Evolutionary conservation across 768 basidiomycete genomes (phyloP), one percentile per base, ranked within the genome.

Genomic region (Phylloporus scabripes): DNA sequence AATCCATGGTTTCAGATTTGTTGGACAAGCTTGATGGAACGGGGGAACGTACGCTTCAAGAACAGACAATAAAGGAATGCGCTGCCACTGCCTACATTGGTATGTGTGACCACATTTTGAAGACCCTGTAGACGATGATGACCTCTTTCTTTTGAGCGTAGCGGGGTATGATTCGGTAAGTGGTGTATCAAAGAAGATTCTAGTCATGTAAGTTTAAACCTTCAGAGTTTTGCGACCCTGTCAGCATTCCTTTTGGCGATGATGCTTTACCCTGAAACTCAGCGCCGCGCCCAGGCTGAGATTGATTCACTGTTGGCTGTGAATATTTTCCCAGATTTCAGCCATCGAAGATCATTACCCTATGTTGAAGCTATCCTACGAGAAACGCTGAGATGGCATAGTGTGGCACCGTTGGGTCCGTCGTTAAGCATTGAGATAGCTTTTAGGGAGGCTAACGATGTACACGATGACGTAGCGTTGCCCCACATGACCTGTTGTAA

Each of bases 321-420:
- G 11, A 39, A 50, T 8, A 32, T 33, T 17, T 45, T 63, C 1
- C 65, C 63, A 7, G 63, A 63, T 42, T 65, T 67, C 31, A 48
- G 48, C 21, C 58, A 67, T 38, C 50, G 63, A 28, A 42, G 49
- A 32, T 61, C 51, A 11, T 29, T 65, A 3, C 63, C 63, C 26
- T 65, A 65, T 41, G 50, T 65, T n/a, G 63, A 65, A 24, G 63
- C 63, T 7, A 39, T 67, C 28, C 46, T 65, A n/a, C 52, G 63
- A 39, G 67, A 68, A 45, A 61, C 61, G 15, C 56, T 67, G 54
- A 60, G 66, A 39, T 70, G 67, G 64, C 65, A 67, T 42, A 62
- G 46, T 14, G 65, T 60, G 38, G 51, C 60, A 20, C 64, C 64
- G 2, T 33, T 66, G 42, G 67, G 64, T 67, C 36, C 15, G 62